Evolutionary conservation across 108 stramenopile genomes (phyloP), one percentile per base, ranked within the genome.

Genomic region (Aurantiochytrium sp.): DNA sequence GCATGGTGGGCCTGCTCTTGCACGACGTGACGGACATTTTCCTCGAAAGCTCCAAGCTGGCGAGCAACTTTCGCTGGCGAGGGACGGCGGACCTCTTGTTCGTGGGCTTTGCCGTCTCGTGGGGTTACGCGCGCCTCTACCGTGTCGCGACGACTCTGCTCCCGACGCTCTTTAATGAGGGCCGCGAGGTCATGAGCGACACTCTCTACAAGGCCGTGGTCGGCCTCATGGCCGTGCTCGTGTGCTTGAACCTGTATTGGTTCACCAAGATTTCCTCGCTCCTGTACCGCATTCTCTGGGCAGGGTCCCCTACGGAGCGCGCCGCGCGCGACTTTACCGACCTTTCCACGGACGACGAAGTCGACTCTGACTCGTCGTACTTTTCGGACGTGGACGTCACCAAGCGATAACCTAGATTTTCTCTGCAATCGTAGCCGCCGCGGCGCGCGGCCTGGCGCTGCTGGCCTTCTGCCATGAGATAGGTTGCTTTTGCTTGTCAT

Each of bases 11-110:
- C 10, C 36, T 81, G 24, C 37, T 81, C 10, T 81, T 45, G 24
- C 69, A 81, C 69, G 69, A 81, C 22, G 69, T 81, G 22, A 81
- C 69, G 27, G 69, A 81, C 27, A 39, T 81, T 15, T 81, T 81
- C 22, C 0, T 81, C 19, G 69, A 81, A 21, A 45, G 41, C 37
- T 81, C 69, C 42, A 81, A 81, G 27, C 69, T 81, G 4, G 69
- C 69, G 24, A 81, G 42, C 69, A 81, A 27, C 41, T 81, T 81
- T 81, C 37, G 69, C 41, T 81, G 37, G 41, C 45, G 22, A 21
- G 42, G 69, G 4, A 39, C 22, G 22, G 69, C 69, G n/a, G 69
- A 81, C 36, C 21, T 45, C 10, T 21, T 81, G 24, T 81, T 81
- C 36, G 37, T 81, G 42, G 41, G 37, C 22, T 81, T 81, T 81